Conservation (phyloP, 176 grass and related monocot genomes). For the Raddia distichophylla region DNA sequence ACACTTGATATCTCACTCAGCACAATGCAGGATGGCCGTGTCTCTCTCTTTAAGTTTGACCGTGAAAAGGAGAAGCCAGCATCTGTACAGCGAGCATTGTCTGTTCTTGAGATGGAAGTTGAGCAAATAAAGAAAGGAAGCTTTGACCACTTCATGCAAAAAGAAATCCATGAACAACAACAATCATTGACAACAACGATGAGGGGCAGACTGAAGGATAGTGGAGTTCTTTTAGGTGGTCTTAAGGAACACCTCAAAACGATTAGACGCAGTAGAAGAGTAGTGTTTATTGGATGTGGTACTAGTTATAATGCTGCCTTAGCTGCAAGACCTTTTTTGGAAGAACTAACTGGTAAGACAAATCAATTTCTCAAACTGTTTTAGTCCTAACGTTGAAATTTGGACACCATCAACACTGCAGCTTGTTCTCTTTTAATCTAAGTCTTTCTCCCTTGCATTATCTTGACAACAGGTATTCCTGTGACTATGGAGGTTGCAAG, state of each 20-base stretch:
- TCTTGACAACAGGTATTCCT: constrained; percentile 62
- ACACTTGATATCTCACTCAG: neutral
- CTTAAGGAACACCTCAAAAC: constrained; percentile 90
- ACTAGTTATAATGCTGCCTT: constrained; percentile 94
- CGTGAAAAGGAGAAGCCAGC: constrained; percentile 83
- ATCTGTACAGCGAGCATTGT: constrained; percentile 86
- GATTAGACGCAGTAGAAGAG: constrained; percentile 77
- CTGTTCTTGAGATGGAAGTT: constrained; percentile 95
- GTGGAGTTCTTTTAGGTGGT: constrained; percentile 80
- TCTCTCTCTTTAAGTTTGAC: constrained; percentile 87
- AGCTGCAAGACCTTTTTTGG: constrained; percentile 82
- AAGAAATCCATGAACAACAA: constrained; percentile 94
- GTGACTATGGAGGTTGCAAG: constrained; percentile 92
- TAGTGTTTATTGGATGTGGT: constrained; percentile 91
- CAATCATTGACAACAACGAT: constrained; percentile 90
- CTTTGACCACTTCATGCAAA: constrained; percentile 96
- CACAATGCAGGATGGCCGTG: constrained; percentile 74
- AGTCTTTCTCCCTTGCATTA: constrained; percentile 17
- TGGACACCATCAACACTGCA: neutral
- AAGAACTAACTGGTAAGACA: constrained; percentile 78
- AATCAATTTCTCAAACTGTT: constrained; percentile 4
- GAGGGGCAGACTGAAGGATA: constrained; percentile 87
- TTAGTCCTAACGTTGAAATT: neutral
- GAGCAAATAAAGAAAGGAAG: constrained; percentile 97
- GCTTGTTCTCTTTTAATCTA: neutral